Percentiles rank a stretch among this genome's conserved stretches.
phyloP scores from a whole-genome alignment of 306 rosid genomes.

The Cicer chorassanicum region DNA sequence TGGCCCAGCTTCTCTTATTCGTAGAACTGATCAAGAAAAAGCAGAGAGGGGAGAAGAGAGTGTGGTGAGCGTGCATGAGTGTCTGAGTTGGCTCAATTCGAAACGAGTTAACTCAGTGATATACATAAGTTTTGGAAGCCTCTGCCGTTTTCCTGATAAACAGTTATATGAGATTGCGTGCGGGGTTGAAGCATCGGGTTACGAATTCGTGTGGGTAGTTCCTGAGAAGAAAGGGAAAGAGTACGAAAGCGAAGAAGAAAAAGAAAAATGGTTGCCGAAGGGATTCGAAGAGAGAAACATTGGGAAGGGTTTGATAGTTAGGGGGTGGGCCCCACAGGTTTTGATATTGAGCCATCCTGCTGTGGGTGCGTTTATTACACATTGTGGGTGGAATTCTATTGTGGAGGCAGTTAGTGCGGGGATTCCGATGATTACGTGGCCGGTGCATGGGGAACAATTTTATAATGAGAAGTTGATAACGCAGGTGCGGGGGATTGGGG shows the following conservation, averaged over 20 bases:
- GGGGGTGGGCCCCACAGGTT: slow-evolving; percentile 50
- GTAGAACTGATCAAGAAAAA: slow-evolving; percentile 16
- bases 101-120: slow-evolving; percentile 42
- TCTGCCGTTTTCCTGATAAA: slow-evolving; percentile 24
- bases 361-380: slow-evolving; percentile 36
- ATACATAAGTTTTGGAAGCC: slow-evolving; percentile 45
- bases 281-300: slow-evolving; percentile 40
- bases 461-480: slow-evolving; percentile 48
- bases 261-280: slow-evolving; percentile 44
- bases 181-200: slow-evolving; percentile 25
- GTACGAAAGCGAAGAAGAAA: slow-evolving; percentile 16
- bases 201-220: slow-evolving; percentile 43
- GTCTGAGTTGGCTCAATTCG: slow-evolving; percentile 45
- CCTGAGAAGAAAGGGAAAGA: slow-evolving; percentile 44
- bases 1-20: slow-evolving; percentile 47
- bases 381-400: slow-evolving; percentile 49
- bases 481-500: slow-evolving; percentile 45
- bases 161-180: slow-evolving; percentile 49
- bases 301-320: slow-evolving; percentile 34
- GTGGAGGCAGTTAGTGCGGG: slow-evolving; percentile 36
- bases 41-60: slow-evolving; percentile 40
- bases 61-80: slow-evolving; percentile 36
- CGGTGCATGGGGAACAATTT: slow-evolving; percentile 42
- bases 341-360: slow-evolving; percentile 22
- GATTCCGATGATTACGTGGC: slow-evolving; percentile 51